Evolutionary conservation across 2,329 filamentous ascomycete genomes (phyloP).

Genomic region (Hypoxylon sp.): DNA sequence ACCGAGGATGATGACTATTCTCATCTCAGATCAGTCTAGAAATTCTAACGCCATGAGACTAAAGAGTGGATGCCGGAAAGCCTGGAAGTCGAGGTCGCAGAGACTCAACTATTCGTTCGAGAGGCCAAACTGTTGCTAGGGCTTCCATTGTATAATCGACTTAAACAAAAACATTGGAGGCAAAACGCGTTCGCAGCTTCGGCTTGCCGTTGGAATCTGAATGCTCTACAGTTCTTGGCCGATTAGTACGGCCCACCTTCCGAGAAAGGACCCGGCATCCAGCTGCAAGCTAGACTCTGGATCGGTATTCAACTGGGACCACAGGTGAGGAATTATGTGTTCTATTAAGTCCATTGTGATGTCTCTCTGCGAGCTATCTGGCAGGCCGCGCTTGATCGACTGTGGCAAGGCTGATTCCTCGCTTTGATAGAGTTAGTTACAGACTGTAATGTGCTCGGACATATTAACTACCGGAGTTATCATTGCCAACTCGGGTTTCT

Average conservation of each 20-base stretch:
- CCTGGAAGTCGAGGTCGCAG: background rate
- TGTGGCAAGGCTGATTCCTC: background rate
- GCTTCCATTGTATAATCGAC: background rate
- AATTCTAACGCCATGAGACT: background rate
- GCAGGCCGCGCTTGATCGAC: background rate
- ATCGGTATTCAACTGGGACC: background rate
- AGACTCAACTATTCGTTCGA: background rate
- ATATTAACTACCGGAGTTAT: background rate
- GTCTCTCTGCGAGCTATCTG: background rate
- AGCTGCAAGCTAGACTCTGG: background rate
- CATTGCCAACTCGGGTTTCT: background rate
- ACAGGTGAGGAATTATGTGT: background rate
- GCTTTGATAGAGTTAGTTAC: background rate
- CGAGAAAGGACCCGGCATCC: background rate
- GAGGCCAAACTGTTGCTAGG: background rate
- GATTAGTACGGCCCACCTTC: background rate
- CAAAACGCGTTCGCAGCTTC: too few species aligned
- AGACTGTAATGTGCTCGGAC: background rate
- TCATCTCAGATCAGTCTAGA: too few species aligned
- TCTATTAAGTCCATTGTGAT: background rate
- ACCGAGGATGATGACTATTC: slow-evolving; percentile 16
- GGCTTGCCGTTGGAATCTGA: background rate
- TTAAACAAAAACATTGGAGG: background rate
- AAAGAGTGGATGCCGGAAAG: background rate
- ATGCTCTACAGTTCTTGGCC: background rate